Evolutionary conservation across 148 eudicot genomes (phyloP).

Genomic region (Tetragonia tetragonoides): DNA sequence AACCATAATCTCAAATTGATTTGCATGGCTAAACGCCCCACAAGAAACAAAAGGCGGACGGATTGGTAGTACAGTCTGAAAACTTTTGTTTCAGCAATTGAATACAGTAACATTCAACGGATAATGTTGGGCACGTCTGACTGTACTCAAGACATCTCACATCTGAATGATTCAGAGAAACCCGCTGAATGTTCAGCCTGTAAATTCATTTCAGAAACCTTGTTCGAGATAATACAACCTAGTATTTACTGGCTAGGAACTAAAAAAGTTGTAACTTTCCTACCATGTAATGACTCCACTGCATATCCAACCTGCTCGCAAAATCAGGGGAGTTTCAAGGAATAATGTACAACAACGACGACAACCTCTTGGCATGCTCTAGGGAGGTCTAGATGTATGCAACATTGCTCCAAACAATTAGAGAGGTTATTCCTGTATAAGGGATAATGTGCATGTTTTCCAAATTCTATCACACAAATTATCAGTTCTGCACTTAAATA

Average conservation of each 20-base stretch:
- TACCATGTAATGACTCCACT: not conserved
- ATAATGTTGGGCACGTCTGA: not conserved
- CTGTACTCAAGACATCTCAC: too few relatives aligned
- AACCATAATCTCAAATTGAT: too few relatives aligned
- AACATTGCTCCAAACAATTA: too few relatives aligned
- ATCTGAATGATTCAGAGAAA: too few relatives aligned
- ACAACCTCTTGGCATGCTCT: too few relatives aligned
- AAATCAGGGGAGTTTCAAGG: not conserved
- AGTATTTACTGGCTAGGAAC: not conserved
- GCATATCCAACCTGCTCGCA: not conserved
- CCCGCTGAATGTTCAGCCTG: not conserved
- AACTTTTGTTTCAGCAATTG: not conserved
- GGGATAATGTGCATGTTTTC: too few relatives aligned
- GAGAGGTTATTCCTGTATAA: too few relatives aligned
- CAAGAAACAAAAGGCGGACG: not conserved
- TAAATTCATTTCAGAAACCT: not conserved
- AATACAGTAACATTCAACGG: too few relatives aligned
- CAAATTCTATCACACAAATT: too few relatives aligned
- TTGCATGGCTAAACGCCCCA: not conserved
- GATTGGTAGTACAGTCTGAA: not conserved
- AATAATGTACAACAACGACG: too few relatives aligned
- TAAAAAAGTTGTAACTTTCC: not conserved
- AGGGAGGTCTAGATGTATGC: too few relatives aligned
- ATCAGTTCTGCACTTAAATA: too few relatives aligned
- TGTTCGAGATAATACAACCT: not conserved